Evolutionary conservation across 2,329 filamentous ascomycete species (phyloP), one percentile per base, ranked within the genome.

Genomic region (Diaporthe sp.): DNA sequence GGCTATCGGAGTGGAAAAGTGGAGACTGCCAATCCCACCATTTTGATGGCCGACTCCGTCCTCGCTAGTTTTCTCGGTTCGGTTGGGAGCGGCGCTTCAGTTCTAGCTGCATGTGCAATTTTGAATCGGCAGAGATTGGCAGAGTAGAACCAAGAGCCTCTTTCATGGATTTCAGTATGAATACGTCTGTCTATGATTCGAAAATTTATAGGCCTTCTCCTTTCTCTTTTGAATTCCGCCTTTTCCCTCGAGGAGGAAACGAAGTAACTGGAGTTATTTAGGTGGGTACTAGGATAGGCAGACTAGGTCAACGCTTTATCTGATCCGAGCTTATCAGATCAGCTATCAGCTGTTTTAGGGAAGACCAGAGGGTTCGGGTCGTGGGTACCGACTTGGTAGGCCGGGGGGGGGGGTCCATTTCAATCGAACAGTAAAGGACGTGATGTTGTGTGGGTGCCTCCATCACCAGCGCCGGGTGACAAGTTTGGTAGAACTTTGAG

Each of bases 31-130:
- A 68, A 55, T 68, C 65, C 46, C 65, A 53, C 22, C 65, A 39
- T 70, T 70, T 68, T 42, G 34, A 70, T n/a, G 65, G 19, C 49
- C 49, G 46, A 55, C 17, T 70, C 46, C 49, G 34, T 70, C 34
- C n/a, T 70, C 65, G 65, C 65, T 70, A 4, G 49, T 55, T 70
- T 53, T 39, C 65, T 70, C 65, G 46, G 62, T 37, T 68, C 44
- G 46, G 46, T 34, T 42, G 34, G n/a, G 34, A 10, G n/a, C 65
- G 31, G 46, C 49, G 49, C 25, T 37, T 34, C 44, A 34, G 37
- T 42, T 70, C 31, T 55, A 37, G 46, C 46, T 12, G 65, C 34
- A 49, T 25, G 46, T 5, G 22, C 12, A 15, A 7, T 13, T 39
- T 17, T 19, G 37, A 22, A 57, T 2, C 22, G 0, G 6, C 1